Evolutionary conservation across 176 grass and related monocot species (phyloP), one percentile per base, ranked within the genome.

Genomic region (Eragrostis nindensis): DNA sequence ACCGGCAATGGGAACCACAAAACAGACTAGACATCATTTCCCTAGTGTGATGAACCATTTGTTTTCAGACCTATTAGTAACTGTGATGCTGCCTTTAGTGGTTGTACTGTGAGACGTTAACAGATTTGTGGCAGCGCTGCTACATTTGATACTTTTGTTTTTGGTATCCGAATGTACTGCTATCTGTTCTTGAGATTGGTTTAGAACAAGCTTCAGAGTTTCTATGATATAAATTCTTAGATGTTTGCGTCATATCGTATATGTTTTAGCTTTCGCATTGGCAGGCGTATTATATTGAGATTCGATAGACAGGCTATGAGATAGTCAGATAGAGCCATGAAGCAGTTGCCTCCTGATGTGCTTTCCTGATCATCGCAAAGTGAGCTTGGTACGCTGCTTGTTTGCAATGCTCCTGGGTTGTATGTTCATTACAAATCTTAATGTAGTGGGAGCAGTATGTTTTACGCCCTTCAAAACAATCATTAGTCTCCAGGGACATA

Each of bases 1-100:
- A 56, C 30, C 12, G 69, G 66, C 40, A 90, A 85, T 7, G 77
- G 84, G 27, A 89, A 87, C 30, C 73, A 38, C 9, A 83, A 70
- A 70, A 52, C 68, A 36, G 82, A 82, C 60, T 88, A 87, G 66
- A 16, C 63, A 64, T 44, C 22, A 15, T 29, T 24, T 43, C 14
- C n/a, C 29, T 22, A 39, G 3, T 61, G 42, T 49, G 43, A 42
- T 36, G 30, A 78, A 68, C 43, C 48, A 52, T 68, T 41, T 30
- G 27, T 48, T 68, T 44, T 18, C 4, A 25, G 49, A 48, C 64
- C 55, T 73, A 74, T 17, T 79, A 43, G 17, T 84, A 42, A 56
- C 54, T 40, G 62, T 12, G 30, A 1, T 6, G 26, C 75, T 18
- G 26, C 24, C 26, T 71, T n/a, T 18, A 59, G 59, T 55, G 46